Percentiles rank a stretch among this genome's conserved stretches.
These are phyloP conservation scores for Chondrus crispus DNA, from an alignment of 23 red algal genomes.

Conservation along the genomic window DNA sequence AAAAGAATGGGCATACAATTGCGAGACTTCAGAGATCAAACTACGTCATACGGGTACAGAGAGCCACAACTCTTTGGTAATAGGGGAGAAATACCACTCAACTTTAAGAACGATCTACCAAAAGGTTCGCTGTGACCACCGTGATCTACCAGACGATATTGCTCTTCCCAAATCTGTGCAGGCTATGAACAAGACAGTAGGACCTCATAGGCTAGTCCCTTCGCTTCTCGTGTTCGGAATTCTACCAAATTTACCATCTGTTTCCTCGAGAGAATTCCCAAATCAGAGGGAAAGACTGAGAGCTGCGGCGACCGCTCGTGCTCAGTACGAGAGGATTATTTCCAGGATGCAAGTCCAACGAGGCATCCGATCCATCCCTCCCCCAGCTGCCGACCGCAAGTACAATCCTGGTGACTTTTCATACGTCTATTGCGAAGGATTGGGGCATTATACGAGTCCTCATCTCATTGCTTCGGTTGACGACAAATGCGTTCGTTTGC, in stretches of 20 bases:
- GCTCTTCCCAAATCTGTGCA: neutral
- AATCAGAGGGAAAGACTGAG: neutral
- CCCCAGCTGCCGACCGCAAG: neutral
- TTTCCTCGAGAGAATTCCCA: neutral
- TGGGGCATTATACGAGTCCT: neutral
- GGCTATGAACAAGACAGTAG: conserved; percentile 11
- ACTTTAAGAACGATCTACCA: neutral
- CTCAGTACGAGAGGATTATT: neutral
- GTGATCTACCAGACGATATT: neutral
- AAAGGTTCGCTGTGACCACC: neutral
- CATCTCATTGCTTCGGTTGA: neutral
- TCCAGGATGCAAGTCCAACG: neutral
- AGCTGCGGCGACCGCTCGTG: neutral
- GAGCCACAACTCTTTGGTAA: neutral
- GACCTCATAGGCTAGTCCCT: neutral
- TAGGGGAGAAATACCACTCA: neutral
- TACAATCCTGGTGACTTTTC: neutral
- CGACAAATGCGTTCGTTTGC: neutral
- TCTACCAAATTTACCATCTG: neutral
- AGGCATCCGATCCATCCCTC: neutral
- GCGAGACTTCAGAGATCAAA: neutral
- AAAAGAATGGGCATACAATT: neutral
- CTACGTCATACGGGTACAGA: neutral
- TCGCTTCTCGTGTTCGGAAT: neutral
- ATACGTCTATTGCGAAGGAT: neutral